phyloP scores from a whole-genome alignment of 371 early-diverging fungal species.

The Nematocida minor region DNA sequence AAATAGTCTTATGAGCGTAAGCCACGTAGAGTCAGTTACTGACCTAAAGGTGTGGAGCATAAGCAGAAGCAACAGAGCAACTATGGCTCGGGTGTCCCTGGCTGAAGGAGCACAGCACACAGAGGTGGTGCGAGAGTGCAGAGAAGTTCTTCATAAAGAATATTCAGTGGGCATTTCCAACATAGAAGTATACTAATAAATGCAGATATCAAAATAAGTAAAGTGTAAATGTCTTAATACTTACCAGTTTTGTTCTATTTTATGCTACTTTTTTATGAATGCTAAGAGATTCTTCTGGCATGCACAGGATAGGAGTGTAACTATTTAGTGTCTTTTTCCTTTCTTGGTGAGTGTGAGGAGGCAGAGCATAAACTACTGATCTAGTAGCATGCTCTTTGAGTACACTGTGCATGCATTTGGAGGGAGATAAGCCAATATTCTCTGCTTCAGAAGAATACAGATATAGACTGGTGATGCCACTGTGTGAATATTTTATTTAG shows the following conservation, averaged over 20 bases:
- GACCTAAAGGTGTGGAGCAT: constrained; percentile 25
- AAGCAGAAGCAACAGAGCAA: neutral
- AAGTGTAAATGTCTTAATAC: no score
- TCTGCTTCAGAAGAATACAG: no score
- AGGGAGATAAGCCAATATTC: no score
- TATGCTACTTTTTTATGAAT: no score
- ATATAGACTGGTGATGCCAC: neutral
- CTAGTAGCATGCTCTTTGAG: no score
- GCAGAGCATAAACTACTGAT: no score
- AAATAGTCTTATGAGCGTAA: neutral
- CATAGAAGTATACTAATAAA: constrained; percentile 9
- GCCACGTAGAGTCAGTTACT: neutral
- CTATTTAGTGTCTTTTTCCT: no score
- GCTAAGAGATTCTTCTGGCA: no score
- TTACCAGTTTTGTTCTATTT: no score
- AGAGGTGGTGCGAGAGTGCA: neutral
- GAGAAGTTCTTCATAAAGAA: neutral
- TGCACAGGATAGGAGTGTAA: no score
- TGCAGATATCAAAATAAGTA: neutral
- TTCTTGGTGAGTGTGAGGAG: no score
- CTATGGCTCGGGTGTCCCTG: constrained; percentile 12
- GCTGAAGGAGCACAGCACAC: neutral
- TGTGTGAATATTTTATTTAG: neutral
- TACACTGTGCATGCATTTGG: no score
- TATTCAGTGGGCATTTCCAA: neutral